Evolutionary conservation across 78 protist genomes (phyloP).

Genomic region (Cavenderia fasciculata): DNA sequence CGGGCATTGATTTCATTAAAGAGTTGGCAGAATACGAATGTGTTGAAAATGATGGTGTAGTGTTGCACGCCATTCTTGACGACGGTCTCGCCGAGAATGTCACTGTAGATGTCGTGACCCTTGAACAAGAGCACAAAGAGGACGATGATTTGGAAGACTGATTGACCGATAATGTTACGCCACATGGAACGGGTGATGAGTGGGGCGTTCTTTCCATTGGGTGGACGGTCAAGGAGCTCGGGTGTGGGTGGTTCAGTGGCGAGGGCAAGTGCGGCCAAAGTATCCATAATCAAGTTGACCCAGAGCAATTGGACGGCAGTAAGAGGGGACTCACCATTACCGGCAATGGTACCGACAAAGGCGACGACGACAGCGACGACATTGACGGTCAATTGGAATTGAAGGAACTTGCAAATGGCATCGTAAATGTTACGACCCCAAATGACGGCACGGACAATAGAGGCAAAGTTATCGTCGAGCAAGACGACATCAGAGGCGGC

Average conservation of each 20-base stretch:
- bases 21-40: constrained; percentile 94
- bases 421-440: constrained; percentile 98
- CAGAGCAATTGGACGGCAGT: constrained; percentile 95
- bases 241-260: constrained; percentile 96
- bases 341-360: constrained; percentile 82
- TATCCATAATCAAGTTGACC: constrained; percentile 99
- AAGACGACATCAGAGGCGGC: constrained; percentile 92
- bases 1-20: constrained; percentile 96
- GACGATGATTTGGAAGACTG: constrained; percentile 85
- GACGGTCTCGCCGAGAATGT: background rate
- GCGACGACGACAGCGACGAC: constrained; percentile 90
- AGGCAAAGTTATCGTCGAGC: constrained; percentile 95
- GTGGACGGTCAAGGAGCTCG: constrained; percentile 90
- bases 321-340: constrained; percentile 80
- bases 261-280: constrained; percentile 99
- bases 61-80: constrained; percentile 54
- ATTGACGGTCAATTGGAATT: constrained; percentile 98
- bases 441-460: constrained; percentile 92
- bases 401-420: constrained; percentile 93
- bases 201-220: constrained; percentile 71
- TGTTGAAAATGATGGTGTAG: constrained; percentile 94
- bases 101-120: constrained; percentile 1
- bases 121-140: background rate
- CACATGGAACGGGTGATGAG: constrained; percentile 84
- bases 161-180: constrained; percentile 85